Percentiles rank a stretch among this genome's conserved stretches.
These are phyloP conservation scores for Russula earlei DNA, from an alignment of 768 basidiomycete genomes.

Conservation along the genomic window DNA sequence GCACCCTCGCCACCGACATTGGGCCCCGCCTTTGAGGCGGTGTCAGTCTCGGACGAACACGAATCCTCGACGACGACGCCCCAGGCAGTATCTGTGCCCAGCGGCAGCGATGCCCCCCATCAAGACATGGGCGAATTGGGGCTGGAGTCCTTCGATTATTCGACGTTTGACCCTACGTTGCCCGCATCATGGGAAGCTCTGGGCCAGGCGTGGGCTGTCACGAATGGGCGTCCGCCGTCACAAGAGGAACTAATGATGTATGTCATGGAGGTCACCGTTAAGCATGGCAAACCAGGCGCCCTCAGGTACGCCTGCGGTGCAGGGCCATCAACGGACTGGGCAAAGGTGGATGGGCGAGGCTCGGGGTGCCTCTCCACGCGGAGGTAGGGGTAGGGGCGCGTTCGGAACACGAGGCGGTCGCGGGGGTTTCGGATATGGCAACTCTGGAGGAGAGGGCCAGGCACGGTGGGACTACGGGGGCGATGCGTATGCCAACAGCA, in stretches of 20 bases:
- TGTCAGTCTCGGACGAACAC: background rate
- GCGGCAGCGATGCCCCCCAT: background rate
- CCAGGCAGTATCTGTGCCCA: background rate
- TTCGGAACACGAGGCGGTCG: constrained; percentile 14
- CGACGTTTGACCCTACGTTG: constrained; percentile 63
- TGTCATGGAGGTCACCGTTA: constrained; percentile 38
- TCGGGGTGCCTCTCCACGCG: constrained; percentile 14
- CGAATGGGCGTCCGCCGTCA: constrained; percentile 57
- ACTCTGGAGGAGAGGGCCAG: constrained; percentile 36
- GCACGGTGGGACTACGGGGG: constrained; percentile 28
- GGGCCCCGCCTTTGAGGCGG: background rate
- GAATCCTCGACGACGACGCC: background rate
- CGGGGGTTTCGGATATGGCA: constrained; percentile 33
- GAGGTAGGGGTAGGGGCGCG: constrained; percentile 26
- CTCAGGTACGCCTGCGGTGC: background rate
- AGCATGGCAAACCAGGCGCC: constrained; percentile 10
- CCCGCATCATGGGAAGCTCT: constrained; percentile 74
- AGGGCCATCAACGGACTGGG: constrained; percentile 5
- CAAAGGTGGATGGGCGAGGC: constrained; percentile 6
- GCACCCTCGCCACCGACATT: constrained; percentile 8
- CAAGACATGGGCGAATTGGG: constrained; percentile 21
- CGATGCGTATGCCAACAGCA: constrained; percentile 30
- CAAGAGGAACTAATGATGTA: constrained; percentile 74
- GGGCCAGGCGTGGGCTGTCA: constrained; percentile 66
- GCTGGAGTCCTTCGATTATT: constrained; percentile 60